phyloP scores from a whole-genome alignment of 768 basidiomycete genomes.

The Kwoniella dejecticola region DNA sequence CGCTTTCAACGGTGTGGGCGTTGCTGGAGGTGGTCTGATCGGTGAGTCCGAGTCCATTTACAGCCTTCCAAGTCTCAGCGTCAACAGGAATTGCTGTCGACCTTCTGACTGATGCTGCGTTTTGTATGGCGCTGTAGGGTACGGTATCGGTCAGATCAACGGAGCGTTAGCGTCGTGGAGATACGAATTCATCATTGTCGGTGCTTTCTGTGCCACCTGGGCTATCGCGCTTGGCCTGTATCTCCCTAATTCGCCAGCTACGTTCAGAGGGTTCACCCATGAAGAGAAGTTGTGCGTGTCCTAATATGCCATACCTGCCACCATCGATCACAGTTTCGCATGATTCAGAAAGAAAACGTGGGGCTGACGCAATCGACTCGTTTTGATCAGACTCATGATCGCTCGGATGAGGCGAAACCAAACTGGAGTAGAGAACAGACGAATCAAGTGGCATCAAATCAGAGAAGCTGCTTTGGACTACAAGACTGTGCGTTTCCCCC shows the following conservation, averaged over 20 bases:
- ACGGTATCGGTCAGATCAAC: conserved; percentile 55
- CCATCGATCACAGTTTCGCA: too few relatives aligned
- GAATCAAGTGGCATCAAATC: conserved; percentile 53
- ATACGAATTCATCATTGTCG: conserved; percentile 54
- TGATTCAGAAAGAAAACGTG: neutral
- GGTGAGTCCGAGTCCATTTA: too few relatives aligned
- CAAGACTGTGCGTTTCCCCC: conserved; percentile 32
- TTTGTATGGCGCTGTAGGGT: too few relatives aligned
- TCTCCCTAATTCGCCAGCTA: conserved; percentile 54
- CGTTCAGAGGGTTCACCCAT: conserved; percentile 48
- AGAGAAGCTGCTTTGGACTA: conserved; percentile 49
- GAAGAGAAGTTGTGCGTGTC: conserved; percentile 48
- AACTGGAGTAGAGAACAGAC: conserved; percentile 54
- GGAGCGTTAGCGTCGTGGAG: conserved; percentile 53
- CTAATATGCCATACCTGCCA: too few relatives aligned
- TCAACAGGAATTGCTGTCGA: too few relatives aligned
- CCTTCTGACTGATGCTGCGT: too few relatives aligned
- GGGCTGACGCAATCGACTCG: neutral
- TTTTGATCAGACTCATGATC: conserved; percentile 44
- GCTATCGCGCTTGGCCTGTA: conserved; percentile 43
- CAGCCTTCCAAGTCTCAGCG: too few relatives aligned
- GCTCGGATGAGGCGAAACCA: conserved; percentile 54
- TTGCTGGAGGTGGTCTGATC: conserved; percentile 58
- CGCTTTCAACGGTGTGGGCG: conserved; percentile 58
- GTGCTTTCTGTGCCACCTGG: conserved; percentile 50